Evolutionary conservation across 106 monocot genomes (phyloP).

Genomic region (Dendrobium nobile): DNA sequence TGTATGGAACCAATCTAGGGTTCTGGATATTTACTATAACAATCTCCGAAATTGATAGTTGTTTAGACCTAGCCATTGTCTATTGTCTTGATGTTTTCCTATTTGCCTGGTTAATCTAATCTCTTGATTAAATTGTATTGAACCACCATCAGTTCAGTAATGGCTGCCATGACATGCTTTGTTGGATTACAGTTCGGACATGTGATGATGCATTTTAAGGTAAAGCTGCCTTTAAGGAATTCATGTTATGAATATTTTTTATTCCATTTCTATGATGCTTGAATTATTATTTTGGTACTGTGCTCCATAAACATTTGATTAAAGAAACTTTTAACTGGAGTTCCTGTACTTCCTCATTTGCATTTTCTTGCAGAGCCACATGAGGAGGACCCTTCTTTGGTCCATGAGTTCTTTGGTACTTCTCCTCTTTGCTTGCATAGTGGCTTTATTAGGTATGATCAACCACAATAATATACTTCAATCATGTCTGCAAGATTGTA

Average conservation of each 20-base stretch:
- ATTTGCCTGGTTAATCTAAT: background rate
- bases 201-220: slow-evolving; percentile 59
- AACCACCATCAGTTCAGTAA: slow-evolving; percentile 52
- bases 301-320: background rate
- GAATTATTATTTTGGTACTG: background rate
- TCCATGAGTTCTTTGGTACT: slow-evolving; percentile 47
- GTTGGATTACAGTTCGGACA: slow-evolving; percentile 84
- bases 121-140: background rate
- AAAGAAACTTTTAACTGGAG: background rate
- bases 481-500: slow-evolving; percentile 1
- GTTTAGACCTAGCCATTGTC: background rate
- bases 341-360: slow-evolving; percentile 4
- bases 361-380: slow-evolving; percentile 38
- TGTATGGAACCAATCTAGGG: background rate
- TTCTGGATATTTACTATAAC: background rate
- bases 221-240: slow-evolving; percentile 15
- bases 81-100: background rate
- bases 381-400: slow-evolving; percentile 53
- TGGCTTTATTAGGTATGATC: slow-evolving; percentile 52
- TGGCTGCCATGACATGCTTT: slow-evolving; percentile 89
- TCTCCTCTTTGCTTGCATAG: slow-evolving; percentile 36
- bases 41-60: background rate
- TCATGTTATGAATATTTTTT: background rate
- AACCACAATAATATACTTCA: background rate
- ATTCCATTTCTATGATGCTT: background rate